Evolutionary conservation across 2,329 filamentous ascomycete species (phyloP).

Genomic region (Botryosphaeria dothidea): DNA sequence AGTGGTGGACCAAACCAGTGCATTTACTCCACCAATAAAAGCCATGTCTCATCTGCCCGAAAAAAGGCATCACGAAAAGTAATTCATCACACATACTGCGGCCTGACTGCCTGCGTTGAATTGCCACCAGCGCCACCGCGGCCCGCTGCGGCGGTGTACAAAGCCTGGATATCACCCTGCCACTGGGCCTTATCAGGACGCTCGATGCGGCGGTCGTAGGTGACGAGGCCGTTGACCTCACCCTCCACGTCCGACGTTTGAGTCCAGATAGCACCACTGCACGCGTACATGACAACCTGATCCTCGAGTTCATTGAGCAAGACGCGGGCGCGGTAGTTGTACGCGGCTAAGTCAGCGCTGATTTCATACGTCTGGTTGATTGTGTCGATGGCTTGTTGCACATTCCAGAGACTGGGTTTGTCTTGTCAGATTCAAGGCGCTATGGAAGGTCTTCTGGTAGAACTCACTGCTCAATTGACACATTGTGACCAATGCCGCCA

Average conservation of each 20-base stretch:
- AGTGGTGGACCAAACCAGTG: neutral
- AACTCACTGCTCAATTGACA: constrained; percentile 61
- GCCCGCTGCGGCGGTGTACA: constrained; percentile 55
- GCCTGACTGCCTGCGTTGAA: neutral
- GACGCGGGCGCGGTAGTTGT: constrained; percentile 66
- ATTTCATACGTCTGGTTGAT: constrained; percentile 72
- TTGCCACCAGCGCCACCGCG: constrained; percentile 26
- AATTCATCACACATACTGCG: neutral
- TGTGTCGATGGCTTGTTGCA: constrained; percentile 56
- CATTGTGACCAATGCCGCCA: constrained; percentile 67
- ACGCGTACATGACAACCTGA: constrained; percentile 58
- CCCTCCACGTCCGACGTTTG: constrained; percentile 75
- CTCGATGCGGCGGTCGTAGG: constrained; percentile 65
- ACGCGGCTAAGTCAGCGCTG: constrained; percentile 56
- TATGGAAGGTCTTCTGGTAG: neutral
- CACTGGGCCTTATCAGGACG: constrained; percentile 60
- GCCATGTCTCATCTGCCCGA: too few species aligned
- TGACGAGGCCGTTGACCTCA: constrained; percentile 71
- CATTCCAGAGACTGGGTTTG: constrained; percentile 63
- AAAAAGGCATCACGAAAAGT: too few species aligned
- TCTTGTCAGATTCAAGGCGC: neutral
- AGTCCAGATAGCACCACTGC: constrained; percentile 70
- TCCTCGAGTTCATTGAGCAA: constrained; percentile 50
- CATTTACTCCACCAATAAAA: too few species aligned
- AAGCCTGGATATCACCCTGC: constrained; percentile 58